These are phyloP conservation scores for Oryza meyeriana DNA, from an alignment of 176 grass and related monocot species.

Conservation along the genomic window DNA sequence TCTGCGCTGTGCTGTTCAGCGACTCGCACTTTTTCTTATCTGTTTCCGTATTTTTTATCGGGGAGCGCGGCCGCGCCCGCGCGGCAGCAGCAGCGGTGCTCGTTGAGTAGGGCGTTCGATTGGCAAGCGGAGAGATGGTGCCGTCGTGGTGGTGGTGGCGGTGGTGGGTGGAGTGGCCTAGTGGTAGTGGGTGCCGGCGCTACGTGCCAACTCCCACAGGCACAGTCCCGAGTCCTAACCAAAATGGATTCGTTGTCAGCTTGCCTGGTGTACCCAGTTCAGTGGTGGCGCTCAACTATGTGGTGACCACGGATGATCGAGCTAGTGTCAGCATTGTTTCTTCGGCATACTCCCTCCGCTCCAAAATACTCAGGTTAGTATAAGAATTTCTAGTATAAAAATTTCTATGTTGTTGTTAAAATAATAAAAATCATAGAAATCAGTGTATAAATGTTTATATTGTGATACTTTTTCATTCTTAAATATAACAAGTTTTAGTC, in stretches of 20 bases:
- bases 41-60: not conserved
- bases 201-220: not conserved
- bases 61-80: not conserved
- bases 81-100: not conserved
- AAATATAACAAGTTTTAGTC: too few species aligned
- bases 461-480: too few species aligned
- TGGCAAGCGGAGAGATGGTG: not conserved
- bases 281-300: not conserved
- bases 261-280: not conserved
- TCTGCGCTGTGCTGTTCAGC: not conserved
- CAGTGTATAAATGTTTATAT: too few species aligned
- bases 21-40: not conserved
- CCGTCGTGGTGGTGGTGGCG: not conserved
- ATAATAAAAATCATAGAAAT: too few species aligned
- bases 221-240: not conserved
- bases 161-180: conserved; percentile 8
- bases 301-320: not conserved
- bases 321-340: not conserved
- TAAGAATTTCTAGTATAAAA: too few species aligned
- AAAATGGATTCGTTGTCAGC: not conserved
- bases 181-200: not conserved
- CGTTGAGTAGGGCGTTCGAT: not conserved
- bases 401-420: too few species aligned
- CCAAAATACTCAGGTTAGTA: too few species aligned
- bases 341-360: too few species aligned